Conservation (phyloP, 2,329 filamentous ascomycete genomes). For the Pyrenophora seminiperda region DNA sequence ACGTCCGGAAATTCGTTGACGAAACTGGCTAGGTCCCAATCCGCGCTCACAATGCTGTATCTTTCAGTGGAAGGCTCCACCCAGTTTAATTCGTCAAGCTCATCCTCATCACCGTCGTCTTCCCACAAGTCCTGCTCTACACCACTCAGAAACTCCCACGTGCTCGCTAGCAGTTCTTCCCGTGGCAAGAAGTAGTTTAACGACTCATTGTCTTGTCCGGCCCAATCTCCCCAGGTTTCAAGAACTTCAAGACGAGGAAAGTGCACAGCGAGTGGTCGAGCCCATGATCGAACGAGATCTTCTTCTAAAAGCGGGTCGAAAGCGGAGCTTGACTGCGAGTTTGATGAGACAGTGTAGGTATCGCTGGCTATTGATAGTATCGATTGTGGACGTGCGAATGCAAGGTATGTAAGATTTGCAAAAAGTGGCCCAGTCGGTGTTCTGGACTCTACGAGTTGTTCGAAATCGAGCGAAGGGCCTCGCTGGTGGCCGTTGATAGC, state of each 20-base stretch:
- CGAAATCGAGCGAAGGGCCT: background rate
- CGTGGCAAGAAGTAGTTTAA: conserved; percentile 41
- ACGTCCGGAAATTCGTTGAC: conserved; percentile 19
- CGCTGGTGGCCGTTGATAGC: background rate
- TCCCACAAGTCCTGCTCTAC: conserved; percentile 44
- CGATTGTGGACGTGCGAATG: conserved; percentile 36
- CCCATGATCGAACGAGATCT: conserved; percentile 36
- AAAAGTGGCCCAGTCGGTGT: conserved; percentile 26
- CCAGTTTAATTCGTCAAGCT: conserved; percentile 4
- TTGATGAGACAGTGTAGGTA: conserved; percentile 20
- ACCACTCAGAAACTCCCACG: conserved; percentile 44
- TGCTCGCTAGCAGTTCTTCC: conserved; percentile 36
- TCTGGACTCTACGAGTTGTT: background rate
- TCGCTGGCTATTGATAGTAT: conserved; percentile 27
- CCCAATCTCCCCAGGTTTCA: conserved; percentile 43
- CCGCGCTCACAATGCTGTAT: conserved; percentile 22
- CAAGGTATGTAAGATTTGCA: conserved; percentile 33
- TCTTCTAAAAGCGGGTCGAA: conserved; percentile 32
- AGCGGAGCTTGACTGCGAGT: conserved; percentile 12
- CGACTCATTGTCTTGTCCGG: conserved; percentile 35
- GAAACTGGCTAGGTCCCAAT: conserved; percentile 20
- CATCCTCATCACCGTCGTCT: conserved; percentile 30
- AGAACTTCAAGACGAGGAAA: conserved; percentile 40
- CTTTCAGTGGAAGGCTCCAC: conserved; percentile 16
- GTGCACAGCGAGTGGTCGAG: conserved; percentile 29